Conservation (phyloP, 2,329 filamentous ascomycete species). For the Alternaria angustiovoidea region DNA sequence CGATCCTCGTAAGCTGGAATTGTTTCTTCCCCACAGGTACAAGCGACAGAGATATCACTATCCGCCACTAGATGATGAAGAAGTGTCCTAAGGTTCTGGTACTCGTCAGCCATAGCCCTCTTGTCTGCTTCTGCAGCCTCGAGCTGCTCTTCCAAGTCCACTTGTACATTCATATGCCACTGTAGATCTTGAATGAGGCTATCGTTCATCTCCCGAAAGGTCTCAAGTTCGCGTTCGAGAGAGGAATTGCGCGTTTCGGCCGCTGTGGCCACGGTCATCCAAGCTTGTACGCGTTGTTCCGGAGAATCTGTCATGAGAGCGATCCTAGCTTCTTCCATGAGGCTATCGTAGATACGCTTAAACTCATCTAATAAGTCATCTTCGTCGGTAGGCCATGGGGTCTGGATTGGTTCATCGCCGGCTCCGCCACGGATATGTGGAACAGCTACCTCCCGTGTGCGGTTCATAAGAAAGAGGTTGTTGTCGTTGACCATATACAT, state of each 20-base stretch:
- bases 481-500: slow-evolving; percentile 21
- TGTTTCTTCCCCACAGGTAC: background rate
- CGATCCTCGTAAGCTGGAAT: too few relatives aligned
- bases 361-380: background rate
- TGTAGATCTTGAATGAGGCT: slow-evolving; percentile 12
- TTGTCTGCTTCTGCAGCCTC: slow-evolving; percentile 3
- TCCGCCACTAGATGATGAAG: background rate
- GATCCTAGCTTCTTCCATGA: background rate
- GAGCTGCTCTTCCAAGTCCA: slow-evolving; percentile 3
- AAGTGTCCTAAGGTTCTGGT: background rate
- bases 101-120: background rate
- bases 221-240: slow-evolving; percentile 16
- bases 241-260: slow-evolving; percentile 11
- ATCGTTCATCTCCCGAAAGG: slow-evolving; percentile 6
- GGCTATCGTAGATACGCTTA: background rate
- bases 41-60: background rate
- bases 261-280: slow-evolving; percentile 3
- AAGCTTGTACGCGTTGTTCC: background rate
- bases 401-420: background rate
- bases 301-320: background rate
- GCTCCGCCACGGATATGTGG: background rate
- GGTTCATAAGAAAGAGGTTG: background rate
- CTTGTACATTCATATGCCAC: slow-evolving; percentile 15
- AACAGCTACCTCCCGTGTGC: background rate
- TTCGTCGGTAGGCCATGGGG: background rate